Evolutionary conservation across 2,329 filamentous ascomycete genomes (phyloP).

Genomic region (Aspergillus sp.): DNA sequence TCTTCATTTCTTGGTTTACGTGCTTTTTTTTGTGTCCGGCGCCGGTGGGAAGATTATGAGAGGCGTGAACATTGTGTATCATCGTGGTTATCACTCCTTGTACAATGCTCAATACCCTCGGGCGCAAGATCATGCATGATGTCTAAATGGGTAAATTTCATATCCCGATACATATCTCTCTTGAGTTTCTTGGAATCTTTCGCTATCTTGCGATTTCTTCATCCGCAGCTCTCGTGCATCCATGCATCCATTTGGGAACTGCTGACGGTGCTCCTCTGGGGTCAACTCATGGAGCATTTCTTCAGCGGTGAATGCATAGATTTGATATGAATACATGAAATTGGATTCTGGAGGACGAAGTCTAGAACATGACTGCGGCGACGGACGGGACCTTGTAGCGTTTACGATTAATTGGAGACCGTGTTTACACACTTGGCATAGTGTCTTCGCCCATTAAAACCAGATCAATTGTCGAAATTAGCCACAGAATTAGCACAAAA

Average conservation of each 20-base stretch:
- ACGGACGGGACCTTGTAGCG: no score
- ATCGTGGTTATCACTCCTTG: slow-evolving; percentile 22
- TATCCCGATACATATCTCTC: slow-evolving; percentile 11
- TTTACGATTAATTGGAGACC: no score
- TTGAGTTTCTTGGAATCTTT: background rate
- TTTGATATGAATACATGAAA: background rate
- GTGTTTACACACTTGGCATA: background rate
- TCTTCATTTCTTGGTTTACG: background rate
- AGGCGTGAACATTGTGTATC: slow-evolving; percentile 23
- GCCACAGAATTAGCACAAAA: slow-evolving; percentile 14
- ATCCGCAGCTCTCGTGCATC: background rate
- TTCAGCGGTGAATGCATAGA: background rate
- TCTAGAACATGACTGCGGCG: no score
- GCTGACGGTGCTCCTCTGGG: background rate
- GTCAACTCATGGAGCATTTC: background rate
- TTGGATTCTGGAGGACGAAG: background rate
- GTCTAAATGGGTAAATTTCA: slow-evolving; percentile 16
- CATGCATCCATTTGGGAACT: background rate
- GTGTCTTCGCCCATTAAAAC: background rate
- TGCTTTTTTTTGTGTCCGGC: slow-evolving; percentile 17
- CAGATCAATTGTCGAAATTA: slow-evolving; percentile 7
- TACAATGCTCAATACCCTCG: slow-evolving; percentile 41
- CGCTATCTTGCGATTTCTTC: background rate
- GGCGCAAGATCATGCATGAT: slow-evolving; percentile 27
- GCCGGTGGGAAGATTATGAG: slow-evolving; percentile 24